These are phyloP conservation scores for Leccinum incarnatum DNA, from an alignment of 768 basidiomycete genomes.

Conservation along the genomic window DNA sequence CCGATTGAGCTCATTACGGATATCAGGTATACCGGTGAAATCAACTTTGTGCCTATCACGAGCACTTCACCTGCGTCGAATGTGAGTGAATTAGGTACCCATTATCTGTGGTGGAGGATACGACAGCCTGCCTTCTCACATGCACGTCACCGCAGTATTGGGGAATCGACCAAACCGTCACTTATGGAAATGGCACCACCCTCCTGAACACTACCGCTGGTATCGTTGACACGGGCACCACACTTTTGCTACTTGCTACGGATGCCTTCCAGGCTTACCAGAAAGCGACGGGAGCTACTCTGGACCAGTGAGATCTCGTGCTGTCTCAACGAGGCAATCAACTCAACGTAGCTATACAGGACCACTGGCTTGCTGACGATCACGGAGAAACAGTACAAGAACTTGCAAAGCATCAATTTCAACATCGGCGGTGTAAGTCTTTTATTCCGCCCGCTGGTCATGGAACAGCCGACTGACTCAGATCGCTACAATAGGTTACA, in stretches of 20 bases:
- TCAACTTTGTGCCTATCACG: constrained; percentile 43
- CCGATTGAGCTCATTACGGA: background rate
- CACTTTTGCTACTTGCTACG: constrained; percentile 53
- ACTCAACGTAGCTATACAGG: constrained; percentile 21
- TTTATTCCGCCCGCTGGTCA: background rate
- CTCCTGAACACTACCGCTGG: constrained; percentile 40
- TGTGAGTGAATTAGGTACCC: constrained; percentile 13
- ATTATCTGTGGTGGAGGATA: background rate
- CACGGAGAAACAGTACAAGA: constrained; percentile 45
- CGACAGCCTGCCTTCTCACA: background rate
- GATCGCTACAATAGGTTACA: constrained; percentile 33
- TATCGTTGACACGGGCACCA: constrained; percentile 51
- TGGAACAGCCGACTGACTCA: background rate
- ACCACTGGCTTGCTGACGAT: constrained; percentile 58
- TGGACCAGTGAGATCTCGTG: constrained; percentile 42
- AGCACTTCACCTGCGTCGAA: constrained; percentile 42
- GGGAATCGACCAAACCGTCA: constrained; percentile 44
- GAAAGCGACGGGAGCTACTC: constrained; percentile 49
- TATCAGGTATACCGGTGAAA: constrained; percentile 31
- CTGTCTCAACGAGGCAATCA: background rate
- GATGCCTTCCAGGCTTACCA: constrained; percentile 59
- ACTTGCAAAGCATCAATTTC: constrained; percentile 53
- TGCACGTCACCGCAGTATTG: constrained; percentile 34
- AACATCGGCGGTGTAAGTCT: constrained; percentile 42
- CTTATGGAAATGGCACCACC: constrained; percentile 34